These are phyloP conservation scores for Diaporthe vexans DNA, from an alignment of 2,329 filamentous ascomycete species.

Conservation along the genomic window DNA sequence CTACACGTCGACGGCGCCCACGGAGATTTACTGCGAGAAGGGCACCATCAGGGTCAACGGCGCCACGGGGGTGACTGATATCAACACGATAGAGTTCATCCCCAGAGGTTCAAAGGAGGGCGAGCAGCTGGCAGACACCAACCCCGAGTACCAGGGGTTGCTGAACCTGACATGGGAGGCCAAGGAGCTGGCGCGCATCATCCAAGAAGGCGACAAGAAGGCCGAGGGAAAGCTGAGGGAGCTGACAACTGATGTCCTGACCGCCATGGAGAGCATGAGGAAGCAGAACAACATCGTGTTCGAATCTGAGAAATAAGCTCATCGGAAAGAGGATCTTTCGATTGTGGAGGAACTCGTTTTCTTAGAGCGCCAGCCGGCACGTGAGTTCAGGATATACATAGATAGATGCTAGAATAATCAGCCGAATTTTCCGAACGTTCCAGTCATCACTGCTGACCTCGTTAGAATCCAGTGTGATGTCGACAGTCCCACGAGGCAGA, in stretches of 20 bases:
- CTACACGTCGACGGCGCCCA: constrained; percentile 41
- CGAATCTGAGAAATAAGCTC: constrained; percentile 32
- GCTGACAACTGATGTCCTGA: constrained; percentile 36
- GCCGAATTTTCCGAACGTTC: no score
- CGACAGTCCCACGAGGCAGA: no score
- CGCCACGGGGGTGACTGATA: constrained; percentile 39
- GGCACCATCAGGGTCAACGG: constrained; percentile 39
- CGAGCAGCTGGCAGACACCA: constrained; percentile 37
- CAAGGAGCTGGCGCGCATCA: constrained; percentile 35
- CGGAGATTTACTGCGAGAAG: constrained; percentile 41
- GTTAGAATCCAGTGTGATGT: no score
- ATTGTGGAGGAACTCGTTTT: no score
- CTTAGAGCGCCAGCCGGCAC: no score
- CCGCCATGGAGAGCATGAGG: constrained; percentile 40
- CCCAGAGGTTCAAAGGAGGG: constrained; percentile 35
- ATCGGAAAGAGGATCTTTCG: no score
- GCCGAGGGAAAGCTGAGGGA: constrained; percentile 29
- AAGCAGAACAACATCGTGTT: constrained; percentile 39
- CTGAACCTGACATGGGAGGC: constrained; percentile 41
- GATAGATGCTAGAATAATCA: no score
- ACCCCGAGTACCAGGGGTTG: constrained; percentile 37
- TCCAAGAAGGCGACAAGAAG: constrained; percentile 34
- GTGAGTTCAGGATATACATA: no score
- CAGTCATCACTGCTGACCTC: no score
- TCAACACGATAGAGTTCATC: constrained; percentile 39